Conservation (phyloP, 208 protist species). For the Borovskyia barvae region DNA sequence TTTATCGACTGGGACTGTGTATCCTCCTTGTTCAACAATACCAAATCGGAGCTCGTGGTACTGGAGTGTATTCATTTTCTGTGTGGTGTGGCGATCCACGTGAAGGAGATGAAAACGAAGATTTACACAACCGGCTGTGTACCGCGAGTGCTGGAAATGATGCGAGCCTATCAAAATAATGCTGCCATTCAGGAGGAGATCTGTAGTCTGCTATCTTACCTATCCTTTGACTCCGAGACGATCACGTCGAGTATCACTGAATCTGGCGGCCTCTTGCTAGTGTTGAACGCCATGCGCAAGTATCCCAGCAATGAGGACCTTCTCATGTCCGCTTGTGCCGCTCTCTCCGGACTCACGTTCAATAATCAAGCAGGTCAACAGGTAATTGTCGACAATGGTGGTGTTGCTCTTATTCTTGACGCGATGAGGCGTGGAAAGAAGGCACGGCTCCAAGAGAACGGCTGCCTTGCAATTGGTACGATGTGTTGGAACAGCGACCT, state of each 20-base stretch:
- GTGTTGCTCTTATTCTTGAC: slow-evolving; percentile 74
- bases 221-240: slow-evolving; percentile 89
- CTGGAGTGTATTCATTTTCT: slow-evolving; percentile 81
- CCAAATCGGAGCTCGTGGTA: slow-evolving; percentile 61
- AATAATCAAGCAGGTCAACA: slow-evolving; percentile 83
- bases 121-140: slow-evolving; percentile 82
- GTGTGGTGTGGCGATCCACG: slow-evolving; percentile 76
- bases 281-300: slow-evolving; percentile 80
- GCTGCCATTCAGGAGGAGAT: slow-evolving; percentile 75
- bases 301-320: slow-evolving; percentile 82
- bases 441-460: slow-evolving; percentile 83
- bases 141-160: slow-evolving; percentile 67
- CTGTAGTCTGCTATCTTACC: slow-evolving; percentile 87
- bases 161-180: slow-evolving; percentile 62
- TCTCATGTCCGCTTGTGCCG: slow-evolving; percentile 79
- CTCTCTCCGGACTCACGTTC: slow-evolving; percentile 84
- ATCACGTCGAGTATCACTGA: slow-evolving; percentile 86
- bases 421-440: slow-evolving; percentile 79
- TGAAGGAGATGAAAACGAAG: slow-evolving; percentile 79
- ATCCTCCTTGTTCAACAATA: slow-evolving; percentile 54
- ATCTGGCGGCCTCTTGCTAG: slow-evolving; percentile 60
- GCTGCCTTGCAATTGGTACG: slow-evolving; percentile 86
- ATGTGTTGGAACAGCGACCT: slow-evolving; percentile 92
- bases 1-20: slow-evolving; percentile 79
- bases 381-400: slow-evolving; percentile 74